phyloP scores from a whole-genome alignment of 75 land plant species.

The Cryptomeria japonica region DNA sequence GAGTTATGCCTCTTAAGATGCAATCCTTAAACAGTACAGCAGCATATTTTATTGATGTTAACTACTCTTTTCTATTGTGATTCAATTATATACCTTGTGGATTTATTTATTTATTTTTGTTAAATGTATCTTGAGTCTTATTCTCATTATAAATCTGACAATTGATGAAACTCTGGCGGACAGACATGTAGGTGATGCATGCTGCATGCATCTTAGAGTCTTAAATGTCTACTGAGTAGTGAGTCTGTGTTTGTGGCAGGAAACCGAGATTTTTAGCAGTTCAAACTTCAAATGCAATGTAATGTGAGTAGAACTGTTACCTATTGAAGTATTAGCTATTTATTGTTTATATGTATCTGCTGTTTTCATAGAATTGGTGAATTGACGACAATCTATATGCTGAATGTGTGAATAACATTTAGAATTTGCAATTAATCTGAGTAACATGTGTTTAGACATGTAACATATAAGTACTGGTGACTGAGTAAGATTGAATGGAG shows the following conservation, averaged over 20 bases:
- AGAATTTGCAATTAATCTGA: not conserved
- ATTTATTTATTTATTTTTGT: not conserved
- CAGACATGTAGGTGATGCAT: not conserved
- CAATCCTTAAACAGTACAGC: not conserved
- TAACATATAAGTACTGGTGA: not conserved
- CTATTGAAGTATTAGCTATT: not conserved
- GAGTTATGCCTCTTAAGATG: not conserved
- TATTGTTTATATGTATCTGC: not conserved
- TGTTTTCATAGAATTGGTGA: not conserved
- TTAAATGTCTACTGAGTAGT: not conserved
- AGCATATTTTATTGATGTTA: not conserved
- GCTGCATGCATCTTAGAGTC: not conserved
- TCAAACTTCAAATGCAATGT: not conserved
- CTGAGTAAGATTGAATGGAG: not conserved
- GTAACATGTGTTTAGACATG: not conserved
- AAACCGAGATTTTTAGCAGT: not conserved
- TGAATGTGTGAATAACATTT: not conserved
- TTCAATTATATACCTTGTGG: not conserved
- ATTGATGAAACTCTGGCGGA: not conserved
- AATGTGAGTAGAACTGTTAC: not conserved
- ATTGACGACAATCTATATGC: not conserved
- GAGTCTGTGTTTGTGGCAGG: not conserved
- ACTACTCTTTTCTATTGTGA: not conserved
- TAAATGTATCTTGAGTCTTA: not conserved
- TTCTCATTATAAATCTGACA: not conserved